Conservation (phyloP, 129 eudicot species). For the Silybum marianum region DNA sequence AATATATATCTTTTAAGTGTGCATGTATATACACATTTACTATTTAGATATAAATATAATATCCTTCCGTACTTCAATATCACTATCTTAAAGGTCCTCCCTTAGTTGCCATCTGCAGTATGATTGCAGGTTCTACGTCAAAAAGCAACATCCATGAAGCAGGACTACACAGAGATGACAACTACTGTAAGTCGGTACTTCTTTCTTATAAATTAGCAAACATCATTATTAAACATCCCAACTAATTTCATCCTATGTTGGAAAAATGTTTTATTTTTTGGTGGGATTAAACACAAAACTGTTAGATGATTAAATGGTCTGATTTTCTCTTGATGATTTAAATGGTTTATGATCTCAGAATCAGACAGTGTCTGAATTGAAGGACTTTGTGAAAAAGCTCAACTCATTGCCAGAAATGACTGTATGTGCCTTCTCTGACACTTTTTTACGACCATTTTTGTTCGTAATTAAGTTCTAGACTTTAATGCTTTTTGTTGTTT, state of each 20-base stretch:
- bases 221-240: background rate
- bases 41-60: background rate
- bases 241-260: background rate
- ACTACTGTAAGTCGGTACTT: slow-evolving; percentile 58
- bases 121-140: slow-evolving; percentile 94
- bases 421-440: slow-evolving; percentile 51
- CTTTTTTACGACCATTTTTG: background rate
- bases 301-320: background rate
- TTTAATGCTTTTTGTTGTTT: slow-evolving; percentile 25
- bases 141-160: slow-evolving; percentile 98
- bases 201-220: too few relatives aligned
- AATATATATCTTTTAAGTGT: background rate
- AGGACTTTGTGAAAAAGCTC: slow-evolving; percentile 97
- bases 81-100: slow-evolving; percentile 28
- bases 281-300: background rate
- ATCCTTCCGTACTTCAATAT: background rate
- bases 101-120: slow-evolving; percentile 56
- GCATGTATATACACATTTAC: slow-evolving; percentile 9
- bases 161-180: slow-evolving; percentile 88
- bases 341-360: slow-evolving; percentile 50
- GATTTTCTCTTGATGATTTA: background rate
- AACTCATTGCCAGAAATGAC: slow-evolving; percentile 98
- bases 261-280: background rate
- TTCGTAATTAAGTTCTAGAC: background rate
- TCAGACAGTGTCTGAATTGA: slow-evolving; percentile 89